Percentiles rank a stretch among this genome's conserved stretches.
Conservation (phyloP, 768 basidiomycete species). For the Russula abietina region DNA sequence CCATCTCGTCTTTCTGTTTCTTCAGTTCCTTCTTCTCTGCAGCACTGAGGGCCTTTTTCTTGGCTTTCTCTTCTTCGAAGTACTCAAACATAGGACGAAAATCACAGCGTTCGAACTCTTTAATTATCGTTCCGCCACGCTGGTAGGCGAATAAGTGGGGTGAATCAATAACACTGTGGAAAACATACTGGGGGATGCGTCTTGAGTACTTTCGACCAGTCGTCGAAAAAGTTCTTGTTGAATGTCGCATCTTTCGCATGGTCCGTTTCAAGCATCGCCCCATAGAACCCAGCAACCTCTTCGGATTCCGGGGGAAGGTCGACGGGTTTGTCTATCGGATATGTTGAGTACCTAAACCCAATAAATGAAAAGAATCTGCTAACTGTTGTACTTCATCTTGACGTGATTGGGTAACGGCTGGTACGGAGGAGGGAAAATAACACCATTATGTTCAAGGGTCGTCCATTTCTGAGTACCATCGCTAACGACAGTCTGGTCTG, state of each 20-base stretch:
- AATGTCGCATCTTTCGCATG: conserved; percentile 86
- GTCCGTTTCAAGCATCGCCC: conserved; percentile 83
- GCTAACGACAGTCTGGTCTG: conserved; percentile 49
- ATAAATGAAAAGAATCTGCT: conserved; percentile 26
- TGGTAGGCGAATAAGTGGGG: conserved; percentile 28
- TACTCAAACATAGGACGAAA: conserved; percentile 93
- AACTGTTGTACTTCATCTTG: conserved; percentile 95
- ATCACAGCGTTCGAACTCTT: conserved; percentile 75
- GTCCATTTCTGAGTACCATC: conserved; percentile 86
- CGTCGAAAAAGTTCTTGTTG: conserved; percentile 93
- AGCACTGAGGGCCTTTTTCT: conserved; percentile 78
- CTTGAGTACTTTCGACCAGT: conserved; percentile 74
- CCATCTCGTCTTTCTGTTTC: conserved; percentile 74
- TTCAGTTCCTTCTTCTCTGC: conserved; percentile 92
- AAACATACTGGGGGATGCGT: conserved; percentile 75
- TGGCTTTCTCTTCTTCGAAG: conserved; percentile 87
- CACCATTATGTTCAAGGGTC: conserved; percentile 91
- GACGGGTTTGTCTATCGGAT: conserved; percentile 59
- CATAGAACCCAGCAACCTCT: conserved; percentile 97
- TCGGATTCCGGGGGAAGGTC: conserved; percentile 81
- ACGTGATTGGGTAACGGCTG: conserved; percentile 73
- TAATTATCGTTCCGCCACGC: conserved; percentile 72
- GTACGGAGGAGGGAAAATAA: conserved; percentile 94
- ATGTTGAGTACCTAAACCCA: conserved; percentile 7
- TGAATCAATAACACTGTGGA: conserved; percentile 2